These are phyloP conservation scores for Phytophthora nicotianae DNA, from an alignment of 352 stramenopile species.

Conservation along the genomic window DNA sequence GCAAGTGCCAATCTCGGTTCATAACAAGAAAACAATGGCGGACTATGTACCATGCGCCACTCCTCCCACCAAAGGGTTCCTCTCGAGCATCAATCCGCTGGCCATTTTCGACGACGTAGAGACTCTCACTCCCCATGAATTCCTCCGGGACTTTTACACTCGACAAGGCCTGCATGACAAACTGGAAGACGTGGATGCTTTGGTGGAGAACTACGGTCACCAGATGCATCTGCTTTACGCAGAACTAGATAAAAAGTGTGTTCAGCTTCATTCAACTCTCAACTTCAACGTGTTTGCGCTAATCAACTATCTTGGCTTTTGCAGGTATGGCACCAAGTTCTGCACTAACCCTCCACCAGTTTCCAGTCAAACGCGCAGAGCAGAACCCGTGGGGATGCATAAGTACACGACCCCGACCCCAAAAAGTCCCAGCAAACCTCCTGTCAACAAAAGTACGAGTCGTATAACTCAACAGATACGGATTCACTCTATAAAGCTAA, in stretches of 20 bases:
- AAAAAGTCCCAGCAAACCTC: conserved; percentile 41
- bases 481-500: background rate
- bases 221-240: conserved; percentile 62
- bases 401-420: conserved; percentile 21
- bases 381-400: conserved; percentile 30
- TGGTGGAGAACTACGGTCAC: conserved; percentile 57
- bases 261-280: too few species aligned
- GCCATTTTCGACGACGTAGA: conserved; percentile 57
- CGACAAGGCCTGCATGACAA: conserved; percentile 65
- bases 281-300: too few species aligned
- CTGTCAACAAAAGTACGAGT: conserved; percentile 70
- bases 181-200: conserved; percentile 67
- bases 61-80: conserved; percentile 39
- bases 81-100: conserved; percentile 62
- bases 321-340: conserved; percentile 72
- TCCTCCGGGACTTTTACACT: conserved; percentile 80
- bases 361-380: conserved; percentile 33
- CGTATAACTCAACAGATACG: background rate
- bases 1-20: background rate
- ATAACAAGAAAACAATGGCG: conserved; percentile 19
- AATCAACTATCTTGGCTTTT: background rate
- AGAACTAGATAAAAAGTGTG: conserved; percentile 76
- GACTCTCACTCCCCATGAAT: conserved; percentile 60
- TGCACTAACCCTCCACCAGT: conserved; percentile 54
- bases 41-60: conserved; percentile 20